Conservation (phyloP, 1,284 basidiomycete genomes). For the Leccinum fallax region DNA sequence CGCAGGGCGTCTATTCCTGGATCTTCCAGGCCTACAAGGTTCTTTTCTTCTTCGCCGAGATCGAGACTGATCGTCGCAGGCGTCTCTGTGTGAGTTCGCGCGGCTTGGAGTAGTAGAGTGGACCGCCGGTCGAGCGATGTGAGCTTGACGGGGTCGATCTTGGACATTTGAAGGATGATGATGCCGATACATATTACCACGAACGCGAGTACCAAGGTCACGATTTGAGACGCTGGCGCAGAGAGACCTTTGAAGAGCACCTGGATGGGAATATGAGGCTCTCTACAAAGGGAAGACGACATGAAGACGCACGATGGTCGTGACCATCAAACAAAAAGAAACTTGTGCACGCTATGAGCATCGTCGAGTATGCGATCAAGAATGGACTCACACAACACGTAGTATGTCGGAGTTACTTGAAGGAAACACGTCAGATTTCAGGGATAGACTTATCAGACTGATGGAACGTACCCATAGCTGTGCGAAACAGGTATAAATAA, state of each 20-base stretch:
- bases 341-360: slow-evolving; percentile 26
- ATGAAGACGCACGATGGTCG: slow-evolving; percentile 63
- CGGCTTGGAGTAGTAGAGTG: slow-evolving; percentile 82
- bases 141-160: slow-evolving; percentile 80
- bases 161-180: slow-evolving; percentile 95
- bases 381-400: slow-evolving; percentile 67
- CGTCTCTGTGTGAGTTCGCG: slow-evolving; percentile 62
- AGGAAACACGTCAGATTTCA: slow-evolving; percentile 16
- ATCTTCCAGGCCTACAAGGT: slow-evolving; percentile 57
- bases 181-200: slow-evolving; percentile 89
- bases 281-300: slow-evolving; percentile 10
- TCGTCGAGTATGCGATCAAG: neutral
- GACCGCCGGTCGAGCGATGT: slow-evolving; percentile 79
- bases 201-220: slow-evolving; percentile 93
- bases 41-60: slow-evolving; percentile 53
- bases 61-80: slow-evolving; percentile 31
- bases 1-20: slow-evolving; percentile 88
- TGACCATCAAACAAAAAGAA: slow-evolving; percentile 81
- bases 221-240: slow-evolving; percentile 73
- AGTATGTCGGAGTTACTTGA: slow-evolving; percentile 86
- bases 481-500: slow-evolving; percentile 22
- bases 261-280: slow-evolving; percentile 33
- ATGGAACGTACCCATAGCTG: slow-evolving; percentile 71
- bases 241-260: slow-evolving; percentile 92
- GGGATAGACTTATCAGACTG: slow-evolving; percentile 7